These are phyloP conservation scores for Penicillium pancosmium DNA, from an alignment of 495 filamentous ascomycete genomes.

Conservation along the genomic window DNA sequence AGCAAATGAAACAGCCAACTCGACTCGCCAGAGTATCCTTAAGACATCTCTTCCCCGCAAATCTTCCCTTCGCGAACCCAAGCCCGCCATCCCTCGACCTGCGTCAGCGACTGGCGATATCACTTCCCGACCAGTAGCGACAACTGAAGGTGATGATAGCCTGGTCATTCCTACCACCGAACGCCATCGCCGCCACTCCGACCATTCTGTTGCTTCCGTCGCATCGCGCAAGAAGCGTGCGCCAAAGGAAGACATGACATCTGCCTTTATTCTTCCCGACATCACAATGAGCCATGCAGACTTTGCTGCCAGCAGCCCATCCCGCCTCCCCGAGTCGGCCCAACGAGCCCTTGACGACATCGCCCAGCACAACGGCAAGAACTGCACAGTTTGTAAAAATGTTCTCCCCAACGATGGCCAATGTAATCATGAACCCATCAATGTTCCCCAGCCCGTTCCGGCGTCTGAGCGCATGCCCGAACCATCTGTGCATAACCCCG, in stretches of 20 bases:
- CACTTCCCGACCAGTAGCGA: slow-evolving; percentile 32
- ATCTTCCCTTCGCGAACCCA: slow-evolving; percentile 49
- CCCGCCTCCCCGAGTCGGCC: slow-evolving; percentile 48
- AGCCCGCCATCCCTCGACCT: slow-evolving; percentile 33
- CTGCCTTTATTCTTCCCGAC: slow-evolving; percentile 76
- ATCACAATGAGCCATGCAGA: slow-evolving; percentile 57
- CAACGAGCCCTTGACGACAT: slow-evolving; percentile 62
- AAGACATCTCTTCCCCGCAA: slow-evolving; percentile 45
- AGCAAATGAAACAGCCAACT: slow-evolving; percentile 37
- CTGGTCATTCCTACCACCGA: slow-evolving; percentile 34
- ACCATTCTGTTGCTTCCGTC: slow-evolving; percentile 36
- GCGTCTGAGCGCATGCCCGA: slow-evolving; percentile 67
- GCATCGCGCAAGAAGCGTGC: slow-evolving; percentile 37
- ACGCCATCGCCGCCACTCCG: slow-evolving; percentile 50
- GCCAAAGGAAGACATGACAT: slow-evolving; percentile 68
- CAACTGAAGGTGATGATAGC: slow-evolving; percentile 34
- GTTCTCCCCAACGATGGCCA: slow-evolving; percentile 46
- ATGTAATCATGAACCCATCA: slow-evolving; percentile 55
- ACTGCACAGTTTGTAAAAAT: slow-evolving; percentile 75
- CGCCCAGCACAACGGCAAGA: slow-evolving; percentile 65
- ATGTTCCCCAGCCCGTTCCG: slow-evolving; percentile 67
- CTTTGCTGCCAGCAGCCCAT: slow-evolving; percentile 34
- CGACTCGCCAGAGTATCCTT: slow-evolving; percentile 40
- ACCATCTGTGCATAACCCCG: slow-evolving; percentile 57
- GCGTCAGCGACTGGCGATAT: slow-evolving; percentile 43